A percentile compares a stretch with the other conserved stretches of the same genome.
phyloP scores from a whole-genome alignment of 2,329 filamentous ascomycete genomes.

The Penicillium corylophilum region DNA sequence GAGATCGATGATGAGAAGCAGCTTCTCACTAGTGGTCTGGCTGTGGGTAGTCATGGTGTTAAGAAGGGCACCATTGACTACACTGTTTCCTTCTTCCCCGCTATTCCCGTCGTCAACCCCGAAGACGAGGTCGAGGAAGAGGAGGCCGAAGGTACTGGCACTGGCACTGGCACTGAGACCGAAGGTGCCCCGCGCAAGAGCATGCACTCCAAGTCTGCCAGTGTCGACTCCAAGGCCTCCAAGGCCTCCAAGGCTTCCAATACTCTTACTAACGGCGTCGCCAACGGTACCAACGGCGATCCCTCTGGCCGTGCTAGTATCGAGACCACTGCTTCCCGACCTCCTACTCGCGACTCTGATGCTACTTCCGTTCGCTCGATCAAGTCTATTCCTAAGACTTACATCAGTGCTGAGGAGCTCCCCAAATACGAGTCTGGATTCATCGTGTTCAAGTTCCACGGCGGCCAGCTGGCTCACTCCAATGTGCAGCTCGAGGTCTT shows the following conservation, averaged over 20 bases:
- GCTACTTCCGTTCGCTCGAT: conserved; percentile 46
- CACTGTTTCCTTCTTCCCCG: conserved; percentile 86
- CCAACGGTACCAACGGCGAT: conserved; percentile 42
- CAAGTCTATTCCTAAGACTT: conserved; percentile 69
- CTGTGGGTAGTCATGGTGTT: conserved; percentile 64
- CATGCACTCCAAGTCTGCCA: conserved; percentile 29
- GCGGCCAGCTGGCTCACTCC: conserved; percentile 75
- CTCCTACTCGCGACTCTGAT: conserved; percentile 45
- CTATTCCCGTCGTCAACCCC: conserved; percentile 81
- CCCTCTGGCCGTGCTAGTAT: conserved; percentile 32
- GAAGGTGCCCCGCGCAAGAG: conserved; percentile 27
- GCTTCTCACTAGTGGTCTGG: conserved; percentile 65
- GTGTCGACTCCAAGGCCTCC: conserved; percentile 28
- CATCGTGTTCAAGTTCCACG: conserved; percentile 90
- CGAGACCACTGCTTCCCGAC: conserved; percentile 37
- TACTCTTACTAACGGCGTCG: conserved; percentile 15
- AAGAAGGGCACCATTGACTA: conserved; percentile 80
- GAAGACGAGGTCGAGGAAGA: conserved; percentile 62
- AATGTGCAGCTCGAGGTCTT: conserved; percentile 80
- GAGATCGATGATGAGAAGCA: conserved; percentile 74
- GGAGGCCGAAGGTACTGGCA: conserved; percentile 36
- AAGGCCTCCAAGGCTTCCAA: conserved; percentile 17
- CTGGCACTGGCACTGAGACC: conserved; percentile 14
- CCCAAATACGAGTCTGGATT: conserved; percentile 83
- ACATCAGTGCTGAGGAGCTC: conserved; percentile 75